Evolutionary conservation across 768 basidiomycete genomes (phyloP).

Genomic region (Russula olivacea): DNA sequence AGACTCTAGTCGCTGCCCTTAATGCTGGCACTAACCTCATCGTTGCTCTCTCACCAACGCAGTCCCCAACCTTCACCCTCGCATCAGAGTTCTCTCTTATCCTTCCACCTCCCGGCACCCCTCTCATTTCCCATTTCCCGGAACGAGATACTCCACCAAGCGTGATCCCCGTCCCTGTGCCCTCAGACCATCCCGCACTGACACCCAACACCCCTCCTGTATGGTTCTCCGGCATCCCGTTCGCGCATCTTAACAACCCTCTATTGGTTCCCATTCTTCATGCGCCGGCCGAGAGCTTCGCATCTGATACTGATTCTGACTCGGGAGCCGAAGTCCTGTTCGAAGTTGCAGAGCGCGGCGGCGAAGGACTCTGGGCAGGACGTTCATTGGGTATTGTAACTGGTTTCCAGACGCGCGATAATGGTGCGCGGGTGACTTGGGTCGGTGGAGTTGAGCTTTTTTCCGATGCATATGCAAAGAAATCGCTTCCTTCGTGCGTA

Average conservation of each 20-base stretch:
- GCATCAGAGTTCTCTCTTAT: conserved; percentile 90
- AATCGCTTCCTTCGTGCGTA: conserved; percentile 54
- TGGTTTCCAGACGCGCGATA: conserved; percentile 81
- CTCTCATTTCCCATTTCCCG: conserved; percentile 82
- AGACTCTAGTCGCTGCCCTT: conserved; percentile 68
- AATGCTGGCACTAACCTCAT: conserved; percentile 75
- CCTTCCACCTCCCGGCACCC: conserved; percentile 77
- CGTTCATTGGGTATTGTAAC: conserved; percentile 70
- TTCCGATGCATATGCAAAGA: conserved; percentile 65
- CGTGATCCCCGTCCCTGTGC: conserved; percentile 58
- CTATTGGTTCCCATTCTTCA: conserved; percentile 75
- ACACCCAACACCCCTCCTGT: conserved; percentile 49
- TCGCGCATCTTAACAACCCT: conserved; percentile 65
- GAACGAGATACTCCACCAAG: conserved; percentile 58
- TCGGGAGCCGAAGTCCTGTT: conserved; percentile 55
- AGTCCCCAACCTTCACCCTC: conserved; percentile 67
- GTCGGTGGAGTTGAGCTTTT: conserved; percentile 78
- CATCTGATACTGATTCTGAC: conserved; percentile 56
- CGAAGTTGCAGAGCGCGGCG: conserved; percentile 66
- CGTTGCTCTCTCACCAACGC: conserved; percentile 69
- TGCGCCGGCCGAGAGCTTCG: conserved; percentile 72
- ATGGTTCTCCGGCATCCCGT: conserved; percentile 71
- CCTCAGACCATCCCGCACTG: conserved; percentile 41
- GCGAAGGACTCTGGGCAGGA: conserved; percentile 82
- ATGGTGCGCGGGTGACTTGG: conserved; percentile 73